These are phyloP conservation scores for Flaveria ramosissima DNA, from an alignment of 129 eudicot genomes.

Conservation along the genomic window DNA sequence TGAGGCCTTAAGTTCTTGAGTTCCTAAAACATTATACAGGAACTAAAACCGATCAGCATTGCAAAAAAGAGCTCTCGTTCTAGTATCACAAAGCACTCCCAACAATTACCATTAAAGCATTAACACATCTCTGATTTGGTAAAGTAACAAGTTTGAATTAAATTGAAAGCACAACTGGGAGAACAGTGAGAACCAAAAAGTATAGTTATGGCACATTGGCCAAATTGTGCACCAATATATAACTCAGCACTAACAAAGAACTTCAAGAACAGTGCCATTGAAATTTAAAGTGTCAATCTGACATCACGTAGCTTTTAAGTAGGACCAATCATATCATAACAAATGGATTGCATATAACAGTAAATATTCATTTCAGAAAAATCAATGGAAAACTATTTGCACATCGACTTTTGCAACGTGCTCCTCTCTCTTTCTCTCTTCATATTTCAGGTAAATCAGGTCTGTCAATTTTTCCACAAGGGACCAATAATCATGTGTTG, in stretches of 20 bases:
- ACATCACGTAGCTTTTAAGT: not conserved
- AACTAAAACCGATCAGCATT: conserved; percentile 20
- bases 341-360: not conserved
- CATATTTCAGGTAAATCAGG: not conserved
- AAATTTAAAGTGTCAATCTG: not conserved
- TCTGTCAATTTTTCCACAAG: not conserved
- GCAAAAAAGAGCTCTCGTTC: conserved; percentile 5
- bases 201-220: conserved; percentile 3
- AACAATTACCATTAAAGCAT: conserved; percentile 4
- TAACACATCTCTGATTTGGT: conserved; percentile 25
- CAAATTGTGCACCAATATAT: not conserved
- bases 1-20: conserved; percentile 95
- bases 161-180: not conserved
- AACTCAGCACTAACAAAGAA: not conserved
- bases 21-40: conserved; percentile 54
- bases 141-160: conserved; percentile 24
- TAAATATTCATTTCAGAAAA: conserved; percentile 3
- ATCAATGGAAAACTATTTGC: not conserved
- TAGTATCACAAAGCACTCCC: conserved; percentile 17
- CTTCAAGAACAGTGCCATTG: not conserved
- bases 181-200: not conserved
- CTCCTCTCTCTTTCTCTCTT: not conserved
- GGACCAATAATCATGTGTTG: not conserved
- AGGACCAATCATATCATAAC: conserved; percentile 14
- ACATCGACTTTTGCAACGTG: not conserved